Percentiles rank a stretch among this genome's conserved stretches.
phyloP scores from a whole-genome alignment of 1,284 basidiomycete genomes.

The Ustilago loliicola region DNA sequence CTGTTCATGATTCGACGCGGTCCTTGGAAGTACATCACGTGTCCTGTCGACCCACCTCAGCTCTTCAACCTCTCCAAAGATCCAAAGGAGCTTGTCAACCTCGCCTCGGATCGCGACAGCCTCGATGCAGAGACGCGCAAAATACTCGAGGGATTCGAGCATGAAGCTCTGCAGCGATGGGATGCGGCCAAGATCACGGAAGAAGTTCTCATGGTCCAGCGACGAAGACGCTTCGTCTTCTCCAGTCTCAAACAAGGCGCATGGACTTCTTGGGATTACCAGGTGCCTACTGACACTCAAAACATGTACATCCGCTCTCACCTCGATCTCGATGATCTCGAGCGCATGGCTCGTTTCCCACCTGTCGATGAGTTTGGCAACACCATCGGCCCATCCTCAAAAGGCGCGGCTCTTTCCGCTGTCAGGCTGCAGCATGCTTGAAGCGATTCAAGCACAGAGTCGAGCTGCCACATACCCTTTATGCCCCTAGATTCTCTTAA shows the following conservation, averaged over 20 bases:
- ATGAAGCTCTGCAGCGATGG: constrained; percentile 33
- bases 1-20: constrained; percentile 46
- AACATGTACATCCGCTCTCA: constrained; percentile 49
- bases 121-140: constrained; percentile 30
- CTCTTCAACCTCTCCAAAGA: constrained; percentile 33
- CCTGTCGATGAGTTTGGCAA: constrained; percentile 38
- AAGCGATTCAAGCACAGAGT: background rate
- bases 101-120: constrained; percentile 24
- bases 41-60: constrained; percentile 41
- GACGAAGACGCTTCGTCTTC: constrained; percentile 38
- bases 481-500: background rate
- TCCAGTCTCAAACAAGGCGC: constrained; percentile 43
- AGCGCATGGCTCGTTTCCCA: constrained; percentile 46
- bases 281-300: constrained; percentile 39
- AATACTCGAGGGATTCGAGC: constrained; percentile 28
- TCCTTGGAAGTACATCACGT: constrained; percentile 44
- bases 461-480: background rate
- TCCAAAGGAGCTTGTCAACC: constrained; percentile 44
- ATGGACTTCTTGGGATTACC: constrained; percentile 48
- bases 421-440: constrained; percentile 10
- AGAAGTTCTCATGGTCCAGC: constrained; percentile 39
- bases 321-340: constrained; percentile 42
- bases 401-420: background rate
- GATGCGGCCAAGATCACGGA: constrained; percentile 42
- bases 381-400: constrained; percentile 5